These are phyloP conservation scores for Avicennia marina DNA, from an alignment of 257 asterid species.

Conservation along the genomic window DNA sequence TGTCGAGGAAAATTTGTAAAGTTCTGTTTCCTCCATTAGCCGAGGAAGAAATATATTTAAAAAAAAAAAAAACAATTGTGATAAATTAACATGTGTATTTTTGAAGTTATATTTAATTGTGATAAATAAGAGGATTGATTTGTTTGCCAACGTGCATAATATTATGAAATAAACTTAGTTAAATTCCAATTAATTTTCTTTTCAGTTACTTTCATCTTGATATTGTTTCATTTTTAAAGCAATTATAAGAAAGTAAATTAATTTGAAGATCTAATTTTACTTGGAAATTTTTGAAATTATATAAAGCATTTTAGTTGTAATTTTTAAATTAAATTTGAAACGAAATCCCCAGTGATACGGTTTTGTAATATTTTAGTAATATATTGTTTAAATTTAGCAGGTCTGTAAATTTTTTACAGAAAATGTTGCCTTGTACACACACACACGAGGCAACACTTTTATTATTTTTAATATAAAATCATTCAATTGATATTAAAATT, in stretches of 20 bases:
- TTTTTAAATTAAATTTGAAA: slow-evolving; percentile 5
- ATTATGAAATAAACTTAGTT: slow-evolving; percentile 8
- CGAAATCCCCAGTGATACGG: slow-evolving; percentile 13
- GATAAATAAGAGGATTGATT: slow-evolving; percentile 20
- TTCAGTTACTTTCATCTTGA: too few relatives aligned
- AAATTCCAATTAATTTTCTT: not conserved
- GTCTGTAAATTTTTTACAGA: slow-evolving; percentile 1
- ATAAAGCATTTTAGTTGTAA: not conserved
- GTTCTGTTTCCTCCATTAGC: slow-evolving; percentile 59
- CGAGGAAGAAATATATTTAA: not conserved
- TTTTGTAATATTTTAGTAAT: slow-evolving; percentile 13
- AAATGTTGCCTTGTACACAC: too few relatives aligned
- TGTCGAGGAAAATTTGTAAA: slow-evolving; percentile 37
- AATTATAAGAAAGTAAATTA: slow-evolving; percentile 7
- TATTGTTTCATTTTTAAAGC: slow-evolving; percentile 10
- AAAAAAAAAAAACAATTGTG: slow-evolving; percentile 1
- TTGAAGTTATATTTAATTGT: too few relatives aligned
- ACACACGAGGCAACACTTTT: too few relatives aligned
- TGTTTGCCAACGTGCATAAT: slow-evolving; percentile 32
- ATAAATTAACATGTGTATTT: too few relatives aligned
- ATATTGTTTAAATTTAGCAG: slow-evolving; percentile 8
- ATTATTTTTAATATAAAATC: too few relatives aligned
- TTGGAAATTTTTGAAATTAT: slow-evolving; percentile 15
- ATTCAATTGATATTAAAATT: not conserved
- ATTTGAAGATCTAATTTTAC: slow-evolving; percentile 15